Evolutionary conservation across 257 asterid genomes (phyloP).

Genomic region (Nicotiana obtusifolia): DNA sequence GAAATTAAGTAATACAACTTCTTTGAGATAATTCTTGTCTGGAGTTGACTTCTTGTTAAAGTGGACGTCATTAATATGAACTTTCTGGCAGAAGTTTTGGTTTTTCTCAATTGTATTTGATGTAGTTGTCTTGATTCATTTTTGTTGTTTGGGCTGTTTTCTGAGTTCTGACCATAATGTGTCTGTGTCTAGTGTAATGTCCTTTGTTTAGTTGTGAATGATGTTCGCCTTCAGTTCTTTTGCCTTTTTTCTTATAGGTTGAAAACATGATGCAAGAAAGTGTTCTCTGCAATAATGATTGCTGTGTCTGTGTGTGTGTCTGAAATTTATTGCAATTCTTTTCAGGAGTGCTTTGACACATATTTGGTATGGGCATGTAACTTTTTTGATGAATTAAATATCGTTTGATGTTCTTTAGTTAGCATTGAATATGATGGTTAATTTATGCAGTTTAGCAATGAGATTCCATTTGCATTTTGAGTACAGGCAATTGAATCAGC

Average conservation of each 20-base stretch:
- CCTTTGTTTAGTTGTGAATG: neutral
- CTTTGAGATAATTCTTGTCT: neutral
- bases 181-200: neutral
- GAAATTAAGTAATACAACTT: neutral
- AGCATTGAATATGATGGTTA: neutral
- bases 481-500: conserved; percentile 73
- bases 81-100: neutral
- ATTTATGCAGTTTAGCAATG: conserved; percentile 64
- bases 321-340: conserved; percentile 40
- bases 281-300: neutral
- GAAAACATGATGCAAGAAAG: neutral
- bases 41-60: neutral
- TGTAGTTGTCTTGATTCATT: neutral
- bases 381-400: conserved; percentile 69
- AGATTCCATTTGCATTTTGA: conserved; percentile 81
- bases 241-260: neutral
- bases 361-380: conserved; percentile 96
- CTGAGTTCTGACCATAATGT: neutral
- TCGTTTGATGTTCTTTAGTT: neutral
- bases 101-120: neutral
- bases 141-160: neutral
- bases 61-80: neutral
- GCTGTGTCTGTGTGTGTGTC: neutral
- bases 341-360: conserved; percentile 91
- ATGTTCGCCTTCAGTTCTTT: neutral